Conservation (phyloP, 345 rosid genomes). For the Excoecaria agallocha region DNA sequence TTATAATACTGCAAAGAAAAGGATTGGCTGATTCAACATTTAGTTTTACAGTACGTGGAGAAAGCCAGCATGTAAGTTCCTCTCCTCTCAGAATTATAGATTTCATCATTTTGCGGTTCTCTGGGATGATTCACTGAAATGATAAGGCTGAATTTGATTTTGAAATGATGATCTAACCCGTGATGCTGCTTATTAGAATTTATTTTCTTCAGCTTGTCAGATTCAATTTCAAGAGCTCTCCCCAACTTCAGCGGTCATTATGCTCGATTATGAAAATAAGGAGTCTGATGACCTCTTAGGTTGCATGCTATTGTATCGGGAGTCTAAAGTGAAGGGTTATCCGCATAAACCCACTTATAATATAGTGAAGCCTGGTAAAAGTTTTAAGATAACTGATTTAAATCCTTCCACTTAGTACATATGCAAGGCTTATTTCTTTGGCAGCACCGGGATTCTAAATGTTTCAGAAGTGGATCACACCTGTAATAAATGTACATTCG, state of each 20-base stretch:
- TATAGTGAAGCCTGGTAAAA: slow-evolving; percentile 38
- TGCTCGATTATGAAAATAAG: slow-evolving; percentile 29
- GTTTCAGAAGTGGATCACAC: slow-evolving; percentile 45
- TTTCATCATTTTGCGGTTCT: not conserved
- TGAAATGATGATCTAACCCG: not conserved
- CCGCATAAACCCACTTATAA: slow-evolving; percentile 34
- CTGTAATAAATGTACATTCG: slow-evolving; percentile 24
- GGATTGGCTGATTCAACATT: not conserved
- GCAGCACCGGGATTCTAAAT: slow-evolving; percentile 28
- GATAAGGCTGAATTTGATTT: not conserved
- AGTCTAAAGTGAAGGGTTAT: slow-evolving; percentile 35
- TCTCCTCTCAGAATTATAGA: slow-evolving; percentile 1
- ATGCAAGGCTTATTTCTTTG: slow-evolving; percentile 39
- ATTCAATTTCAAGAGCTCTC: slow-evolving; percentile 43
- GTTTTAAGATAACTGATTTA: slow-evolving; percentile 31
- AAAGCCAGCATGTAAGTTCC: slow-evolving; percentile 39
- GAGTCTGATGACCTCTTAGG: slow-evolving; percentile 33
- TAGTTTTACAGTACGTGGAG: slow-evolving; percentile 49
- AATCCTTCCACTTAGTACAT: slow-evolving; percentile 40
- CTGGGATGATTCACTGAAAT: not conserved
- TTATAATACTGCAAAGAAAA: not conserved
- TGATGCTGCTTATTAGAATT: not conserved
- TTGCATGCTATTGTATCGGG: slow-evolving; percentile 56
- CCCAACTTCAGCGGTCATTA: slow-evolving; percentile 38
- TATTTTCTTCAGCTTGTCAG: slow-evolving; percentile 38